phyloP scores from a whole-genome alignment of 768 basidiomycete species.

The Hydnum rufescens region DNA sequence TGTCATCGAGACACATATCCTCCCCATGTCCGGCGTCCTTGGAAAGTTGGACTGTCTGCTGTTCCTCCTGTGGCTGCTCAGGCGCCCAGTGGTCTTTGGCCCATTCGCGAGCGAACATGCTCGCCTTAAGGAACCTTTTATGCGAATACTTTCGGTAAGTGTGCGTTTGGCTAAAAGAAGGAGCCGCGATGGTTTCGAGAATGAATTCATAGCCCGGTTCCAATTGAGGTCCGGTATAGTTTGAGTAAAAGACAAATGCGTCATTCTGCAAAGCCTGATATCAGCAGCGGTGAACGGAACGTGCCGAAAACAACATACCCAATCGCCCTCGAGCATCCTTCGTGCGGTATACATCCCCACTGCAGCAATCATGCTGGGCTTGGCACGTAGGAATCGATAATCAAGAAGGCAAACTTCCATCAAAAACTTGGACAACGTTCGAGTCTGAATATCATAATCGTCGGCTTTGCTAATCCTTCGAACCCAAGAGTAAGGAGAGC shows the following conservation, averaged over 20 bases:
- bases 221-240: conserved; percentile 77
- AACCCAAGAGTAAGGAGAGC: conserved; percentile 99
- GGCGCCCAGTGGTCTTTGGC: background rate
- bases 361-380: conserved; percentile 85
- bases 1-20: too few relatives aligned
- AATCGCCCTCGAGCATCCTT: conserved; percentile 83
- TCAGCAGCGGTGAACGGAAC: background rate
- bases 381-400: conserved; percentile 77
- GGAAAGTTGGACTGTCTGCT: too few relatives aligned
- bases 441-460: conserved; percentile 93
- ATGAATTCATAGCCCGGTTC: conserved; percentile 62
- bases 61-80: background rate
- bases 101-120: conserved; percentile 10
- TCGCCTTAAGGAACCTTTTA: conserved; percentile 90
- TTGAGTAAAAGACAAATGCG: conserved; percentile 81
- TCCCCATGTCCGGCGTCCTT: too few relatives aligned
- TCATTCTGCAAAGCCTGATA: conserved; percentile 39
- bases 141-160: conserved; percentile 92
- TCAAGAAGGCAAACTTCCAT: conserved; percentile 92
- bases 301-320: conserved; percentile 42
- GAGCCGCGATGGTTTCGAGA: conserved; percentile 61
- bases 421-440: conserved; percentile 93
- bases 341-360: conserved; percentile 95
- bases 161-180: conserved; percentile 64
- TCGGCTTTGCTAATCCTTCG: conserved; percentile 96